These are phyloP conservation scores for Penicilliopsis zonata DNA, from an alignment of 495 filamentous ascomycete species.

Conservation along the genomic window DNA sequence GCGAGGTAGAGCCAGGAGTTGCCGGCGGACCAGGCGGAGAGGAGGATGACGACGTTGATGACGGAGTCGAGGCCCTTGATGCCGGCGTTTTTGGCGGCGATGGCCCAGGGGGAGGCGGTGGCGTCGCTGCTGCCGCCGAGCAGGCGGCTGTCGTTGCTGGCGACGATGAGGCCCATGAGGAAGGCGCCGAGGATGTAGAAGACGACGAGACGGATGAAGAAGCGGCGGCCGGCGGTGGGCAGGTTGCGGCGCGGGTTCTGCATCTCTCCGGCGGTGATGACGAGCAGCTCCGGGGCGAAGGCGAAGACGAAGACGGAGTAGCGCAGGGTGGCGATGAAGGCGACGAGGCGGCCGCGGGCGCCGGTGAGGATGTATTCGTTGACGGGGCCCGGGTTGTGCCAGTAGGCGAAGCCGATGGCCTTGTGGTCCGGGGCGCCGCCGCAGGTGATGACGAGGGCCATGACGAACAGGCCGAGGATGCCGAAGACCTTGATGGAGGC, in stretches of 20 bases:
- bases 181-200: conserved; percentile 55
- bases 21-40: conserved; percentile 52
- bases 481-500: conserved; percentile 65
- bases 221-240: conserved; percentile 64
- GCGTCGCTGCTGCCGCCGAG: conserved; percentile 34
- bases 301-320: conserved; percentile 38
- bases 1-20: conserved; percentile 71
- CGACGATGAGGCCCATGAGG: conserved; percentile 41
- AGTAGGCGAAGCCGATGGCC: conserved; percentile 59
- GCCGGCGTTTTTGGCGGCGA: conserved; percentile 44
- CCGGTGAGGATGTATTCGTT: conserved; percentile 33
- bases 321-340: conserved; percentile 30
- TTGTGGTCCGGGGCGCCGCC: conserved; percentile 52
- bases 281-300: conserved; percentile 61
- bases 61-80: conserved; percentile 54
- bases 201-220: conserved; percentile 73
- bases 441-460: conserved; percentile 54
- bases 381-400: conserved; percentile 57
- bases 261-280: conserved; percentile 71
- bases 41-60: conserved; percentile 63
- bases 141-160: conserved; percentile 40
- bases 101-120: conserved; percentile 42
- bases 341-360: conserved; percentile 26
- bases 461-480: conserved; percentile 55
- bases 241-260: conserved; percentile 64